Base-by-base conservation (phyloP, 441 rosid species). In the Erodium moschatum region DNA sequence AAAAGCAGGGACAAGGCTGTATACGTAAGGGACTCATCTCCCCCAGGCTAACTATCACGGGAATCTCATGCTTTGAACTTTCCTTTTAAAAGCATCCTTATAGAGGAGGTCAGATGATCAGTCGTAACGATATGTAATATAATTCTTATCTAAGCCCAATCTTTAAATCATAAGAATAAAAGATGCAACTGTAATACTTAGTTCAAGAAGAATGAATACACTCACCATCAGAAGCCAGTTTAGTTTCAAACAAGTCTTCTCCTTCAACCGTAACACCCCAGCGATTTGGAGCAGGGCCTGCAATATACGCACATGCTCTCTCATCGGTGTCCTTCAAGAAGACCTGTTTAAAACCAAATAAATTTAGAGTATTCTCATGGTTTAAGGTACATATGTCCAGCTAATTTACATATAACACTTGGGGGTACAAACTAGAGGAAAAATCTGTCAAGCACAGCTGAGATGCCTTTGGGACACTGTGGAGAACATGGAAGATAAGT, bases 231-330 rank as follows among this genome's bases (percentile, higher is more conserved):
- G 62, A 56, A 56, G 62, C 62, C 15, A 80, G 72, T 70, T 81
- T 77, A 72, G 95, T 86, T 81, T 85, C 75, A 64, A 90, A 87
- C n/a, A 95, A 86, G 74, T 95, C 97, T 79, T 78, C 75, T 19
- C 96, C 96, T 65, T 92, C 96, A 70, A 83, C 91, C 20, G 95
- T 85, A 72, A 89, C 82, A 69, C 99, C 98, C 99, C 99, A 95
- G 21, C 98, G 96, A 67, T 90, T 95, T 50, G 99, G 98, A 16
- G 98, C 99, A 72, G 99, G 98, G 74, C 99, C 99, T 4, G 98
- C 97, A 77, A 95, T 89, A 80, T 95, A 95, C 54, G 98, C 99
- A 76, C 99, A 92, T 50, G 99, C 99, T 83, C 99, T 89, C 80
- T 95, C 99, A 76, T 95, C 99, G 1, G 98, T 95, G 75, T 95